These are phyloP conservation scores for Persicaria maculosa DNA, from an alignment of 148 eudicot genomes.

Conservation along the genomic window DNA sequence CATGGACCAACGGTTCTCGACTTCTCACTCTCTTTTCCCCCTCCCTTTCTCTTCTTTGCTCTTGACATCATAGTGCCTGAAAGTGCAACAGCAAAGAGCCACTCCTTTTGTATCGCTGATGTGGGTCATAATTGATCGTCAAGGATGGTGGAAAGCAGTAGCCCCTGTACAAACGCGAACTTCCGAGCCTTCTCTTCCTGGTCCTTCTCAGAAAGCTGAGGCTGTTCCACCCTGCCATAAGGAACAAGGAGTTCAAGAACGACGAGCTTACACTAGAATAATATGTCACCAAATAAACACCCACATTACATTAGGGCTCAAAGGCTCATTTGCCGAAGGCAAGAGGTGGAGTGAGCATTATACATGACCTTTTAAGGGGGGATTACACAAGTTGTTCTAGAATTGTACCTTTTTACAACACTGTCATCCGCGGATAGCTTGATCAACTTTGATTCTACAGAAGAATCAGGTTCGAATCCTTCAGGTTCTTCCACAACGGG, in stretches of 20 bases:
- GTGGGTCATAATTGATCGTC: constrained; percentile 34
- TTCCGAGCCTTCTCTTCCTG: constrained; percentile 68
- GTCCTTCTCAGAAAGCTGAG: constrained; percentile 57
- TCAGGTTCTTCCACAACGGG: constrained; percentile 35
- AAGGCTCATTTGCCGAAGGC: too few species aligned
- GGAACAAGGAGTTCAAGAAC: background rate
- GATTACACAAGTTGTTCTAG: background rate
- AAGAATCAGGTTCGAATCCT: constrained; percentile 32
- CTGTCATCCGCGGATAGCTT: constrained; percentile 24
- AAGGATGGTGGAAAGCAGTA: constrained; percentile 61
- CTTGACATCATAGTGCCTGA: background rate
- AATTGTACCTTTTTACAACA: constrained; percentile 41
- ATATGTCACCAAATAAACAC: background rate
- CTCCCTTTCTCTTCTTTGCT: background rate
- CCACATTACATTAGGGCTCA: too few species aligned
- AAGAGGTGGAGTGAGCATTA: background rate
- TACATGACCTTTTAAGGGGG: background rate
- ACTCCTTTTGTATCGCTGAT: background rate
- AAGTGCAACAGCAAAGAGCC: constrained; percentile 10
- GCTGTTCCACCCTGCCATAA: constrained; percentile 24
- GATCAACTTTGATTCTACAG: constrained; percentile 27
- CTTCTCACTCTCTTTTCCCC: background rate
- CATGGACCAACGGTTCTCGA: background rate
- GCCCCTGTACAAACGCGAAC: constrained; percentile 61
- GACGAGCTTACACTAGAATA: background rate